These are phyloP conservation scores for Ceratobasidium sp. DNA, from an alignment of 1,284 basidiomycete species.

Conservation along the genomic window DNA sequence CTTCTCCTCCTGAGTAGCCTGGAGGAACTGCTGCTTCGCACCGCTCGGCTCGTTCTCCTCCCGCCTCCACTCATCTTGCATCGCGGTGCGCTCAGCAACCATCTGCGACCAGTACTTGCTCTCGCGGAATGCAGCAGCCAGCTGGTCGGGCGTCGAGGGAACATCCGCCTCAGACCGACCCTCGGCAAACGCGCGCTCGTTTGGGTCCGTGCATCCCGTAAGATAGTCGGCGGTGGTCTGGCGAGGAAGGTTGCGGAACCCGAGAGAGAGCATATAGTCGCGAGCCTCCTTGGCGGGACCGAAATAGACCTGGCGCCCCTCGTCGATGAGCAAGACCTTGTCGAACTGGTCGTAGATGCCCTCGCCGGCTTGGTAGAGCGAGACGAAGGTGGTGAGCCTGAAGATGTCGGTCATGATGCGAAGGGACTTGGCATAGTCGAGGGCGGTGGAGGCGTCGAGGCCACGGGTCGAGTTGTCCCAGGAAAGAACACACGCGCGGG, in stretches of 20 bases:
- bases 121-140: conserved; percentile 71
- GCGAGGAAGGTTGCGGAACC: conserved; percentile 52
- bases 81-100: conserved; percentile 47
- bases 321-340: conserved; percentile 57
- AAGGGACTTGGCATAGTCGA: conserved; percentile 63
- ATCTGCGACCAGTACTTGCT: conserved; percentile 62
- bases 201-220: conserved; percentile 52
- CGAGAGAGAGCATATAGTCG: conserved; percentile 58
- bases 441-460: conserved; percentile 63
- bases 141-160: conserved; percentile 72
- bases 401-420: conserved; percentile 60
- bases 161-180: conserved; percentile 69
- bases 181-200: conserved; percentile 70
- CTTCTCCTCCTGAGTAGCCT: conserved; percentile 81
- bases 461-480: conserved; percentile 65
- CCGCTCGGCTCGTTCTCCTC: conserved; percentile 62
- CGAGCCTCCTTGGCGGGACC: conserved; percentile 58
- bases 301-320: conserved; percentile 60
- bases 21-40: conserved; percentile 76
- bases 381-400: conserved; percentile 53
- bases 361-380: conserved; percentile 59
- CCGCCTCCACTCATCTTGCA: conserved; percentile 68
- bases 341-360: conserved; percentile 55
- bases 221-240: conserved; percentile 58
- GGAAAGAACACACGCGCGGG: conserved; percentile 46